Evolutionary conservation across 331 rosid species (phyloP).

Genomic region (Ulmus americana): DNA sequence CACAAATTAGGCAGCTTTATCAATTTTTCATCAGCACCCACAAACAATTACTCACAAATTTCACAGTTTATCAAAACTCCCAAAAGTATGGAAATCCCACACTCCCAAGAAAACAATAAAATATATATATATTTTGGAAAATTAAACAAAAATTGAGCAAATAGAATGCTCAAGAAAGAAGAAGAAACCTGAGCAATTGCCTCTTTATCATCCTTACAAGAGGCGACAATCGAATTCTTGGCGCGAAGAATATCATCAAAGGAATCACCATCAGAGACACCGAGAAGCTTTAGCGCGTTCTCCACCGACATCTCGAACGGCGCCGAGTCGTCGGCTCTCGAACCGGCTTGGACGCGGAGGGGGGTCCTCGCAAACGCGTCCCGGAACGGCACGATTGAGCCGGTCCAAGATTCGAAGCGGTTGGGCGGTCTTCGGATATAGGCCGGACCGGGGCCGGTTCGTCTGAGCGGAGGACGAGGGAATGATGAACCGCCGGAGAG

Average conservation of each 20-base stretch:
- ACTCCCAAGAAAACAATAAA: not conserved
- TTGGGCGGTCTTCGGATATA: conserved; percentile 22
- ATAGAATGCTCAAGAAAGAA: conserved; percentile 1
- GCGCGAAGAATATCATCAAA: conserved; percentile 94
- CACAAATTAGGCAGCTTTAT: no score
- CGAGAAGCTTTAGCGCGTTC: conserved; percentile 77
- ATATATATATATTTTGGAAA: no score
- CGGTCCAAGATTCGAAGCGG: conserved; percentile 36
- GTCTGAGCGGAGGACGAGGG: conserved; percentile 32
- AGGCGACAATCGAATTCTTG: conserved; percentile 59
- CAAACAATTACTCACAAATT: not conserved
- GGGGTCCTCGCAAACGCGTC: conserved; percentile 28
- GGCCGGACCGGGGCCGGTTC: conserved; percentile 22
- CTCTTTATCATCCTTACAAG: conserved; percentile 70
- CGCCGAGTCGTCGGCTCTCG: conserved; percentile 78
- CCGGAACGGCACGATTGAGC: conserved; percentile 18
- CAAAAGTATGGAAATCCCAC: not conserved
- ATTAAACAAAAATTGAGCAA: conserved; percentile 7
- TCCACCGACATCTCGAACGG: conserved; percentile 92
- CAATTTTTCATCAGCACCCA: not conserved
- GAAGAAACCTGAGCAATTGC: conserved; percentile 56
- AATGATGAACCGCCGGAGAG: conserved; percentile 51
- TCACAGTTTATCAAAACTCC: not conserved
- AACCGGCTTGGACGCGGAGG: conserved; percentile 54
- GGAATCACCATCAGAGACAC: conserved; percentile 84